A percentile compares a stretch with the other conserved stretches of the same genome.
Evolutionary conservation across 208 protist species (phyloP).

Genomic region (Spongospora subterranea): DNA sequence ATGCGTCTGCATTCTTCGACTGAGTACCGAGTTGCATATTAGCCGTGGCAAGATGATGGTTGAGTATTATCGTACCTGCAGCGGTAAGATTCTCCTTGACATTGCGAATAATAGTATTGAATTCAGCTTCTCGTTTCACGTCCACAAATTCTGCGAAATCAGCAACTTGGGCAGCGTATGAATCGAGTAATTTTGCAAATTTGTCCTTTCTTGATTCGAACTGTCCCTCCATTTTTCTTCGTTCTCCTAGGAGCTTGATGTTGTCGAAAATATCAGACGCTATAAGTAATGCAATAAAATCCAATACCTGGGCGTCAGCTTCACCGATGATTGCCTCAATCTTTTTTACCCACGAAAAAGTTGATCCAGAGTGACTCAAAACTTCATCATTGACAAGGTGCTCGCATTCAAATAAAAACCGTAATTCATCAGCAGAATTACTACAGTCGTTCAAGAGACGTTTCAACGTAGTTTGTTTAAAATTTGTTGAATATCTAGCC

Average conservation of each 20-base stretch:
- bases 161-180: conserved; percentile 29
- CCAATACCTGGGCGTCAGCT: conserved; percentile 37
- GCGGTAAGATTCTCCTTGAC: conserved; percentile 1
- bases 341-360: conserved; percentile 23
- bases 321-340: conserved; percentile 48
- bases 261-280: background rate
- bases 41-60: background rate
- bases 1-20: conserved; percentile 18
- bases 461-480: conserved; percentile 54
- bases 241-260: conserved; percentile 3
- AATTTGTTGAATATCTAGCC: conserved; percentile 1
- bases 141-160: conserved; percentile 27
- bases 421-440: conserved; percentile 10
- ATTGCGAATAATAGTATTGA: conserved; percentile 50
- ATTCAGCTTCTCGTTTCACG: conserved; percentile 34
- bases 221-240: conserved; percentile 41
- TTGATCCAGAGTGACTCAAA: background rate
- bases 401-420: conserved; percentile 49
- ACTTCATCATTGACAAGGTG: conserved; percentile 48
- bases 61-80: background rate
- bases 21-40: background rate
- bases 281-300: background rate
- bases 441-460: conserved; percentile 33
- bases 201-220: conserved; percentile 36
- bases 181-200: conserved; percentile 45